Base-by-base conservation (phyloP, 2,329 filamentous ascomycete genomes). In the Cercospora nicotianae region DNA sequence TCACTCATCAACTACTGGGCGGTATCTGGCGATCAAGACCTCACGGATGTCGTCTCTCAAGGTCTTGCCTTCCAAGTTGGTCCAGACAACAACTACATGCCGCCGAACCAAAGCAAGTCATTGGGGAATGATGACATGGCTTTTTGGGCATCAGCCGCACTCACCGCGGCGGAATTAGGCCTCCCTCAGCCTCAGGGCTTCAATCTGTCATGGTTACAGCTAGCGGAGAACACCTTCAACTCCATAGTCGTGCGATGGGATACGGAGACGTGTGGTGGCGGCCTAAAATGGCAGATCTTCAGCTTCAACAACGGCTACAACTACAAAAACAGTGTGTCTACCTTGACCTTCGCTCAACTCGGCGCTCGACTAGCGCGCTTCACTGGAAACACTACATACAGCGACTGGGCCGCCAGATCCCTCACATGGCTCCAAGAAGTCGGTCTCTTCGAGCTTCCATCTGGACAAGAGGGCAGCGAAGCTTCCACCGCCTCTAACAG, bases 291-390 rank as follows among this genome's bases (percentile, higher is more conserved):
- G 93, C 92, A 96, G 81, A 93, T 96, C 72, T 94, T 90, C 77
- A 81, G 85, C 1, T 87, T 86, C 73, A 94, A 96, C 77, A 88
- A 88, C 69, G 93, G 92, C 13, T 89, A 93, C 77, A 85, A 88
- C 75, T 95, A 96, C 85, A 95, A 94, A 80, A 94, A 94, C 81
- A 86, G 89, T 16, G 87, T 94, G 73, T 89, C 89, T 69, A 95
- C 95, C 78, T 92, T 91, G 51, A 89, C 89, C n/a, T 88, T 95
- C 77, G 94, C 96, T 79, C 90, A 94, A 75, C 84, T 96, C 12
- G 89, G 90, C 3, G 91, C 92, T 0, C 76, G 79, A 18, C 73
- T 81, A 7, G 74, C 73, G 5, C 68, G 72, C 28, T 81, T 75
- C 69, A 80, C 79, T 4, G 78, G 78, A 30, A 80, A 81, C 70